Base-by-base conservation (phyloP, 2,329 filamentous ascomycete species). In the Xylariomycetidae sp. region DNA sequence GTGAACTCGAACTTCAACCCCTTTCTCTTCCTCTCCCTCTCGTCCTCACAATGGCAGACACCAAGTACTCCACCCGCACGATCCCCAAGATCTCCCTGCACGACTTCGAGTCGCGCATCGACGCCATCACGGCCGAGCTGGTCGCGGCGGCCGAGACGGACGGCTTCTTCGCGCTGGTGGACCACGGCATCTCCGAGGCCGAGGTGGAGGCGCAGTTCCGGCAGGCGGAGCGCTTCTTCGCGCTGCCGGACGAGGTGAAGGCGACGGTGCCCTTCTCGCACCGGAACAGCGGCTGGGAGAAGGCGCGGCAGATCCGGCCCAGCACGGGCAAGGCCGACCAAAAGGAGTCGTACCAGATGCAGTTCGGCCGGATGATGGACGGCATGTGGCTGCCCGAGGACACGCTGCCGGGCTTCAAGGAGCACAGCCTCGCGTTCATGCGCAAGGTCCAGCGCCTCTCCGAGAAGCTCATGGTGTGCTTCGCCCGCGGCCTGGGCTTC, bases 281-380 rank as follows among this genome's bases (percentile, higher is more conserved):
- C 9, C 62, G 67, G 38, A 80, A 81, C 42, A 69, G 71, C 2
- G 77, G 77, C 6, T 80, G 76, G 74, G 76, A 80, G 58, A 73
- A 73, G 51, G 68, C 65, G 40, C 62, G 67, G 6, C 76, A 80
- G 46, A 58, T 80, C 27, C 66, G 76, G 10, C 75, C 75, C 1
- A 77, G 71, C 3, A 81, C 77, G 1, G 76, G 77, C 9, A 59
- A 62, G 2, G 63, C 70, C 2, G 77, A 82, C 52, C 66, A 64
- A 31, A 81, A 80, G 46, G 77, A 81, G 53, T 75, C 69, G 9
- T 77, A 80, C 48, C 76, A 80, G 51, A 59, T 81, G 53, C 76
- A 81, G 48, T 79, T 76, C 41, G 73, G 76, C n/a, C 59, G 61
- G 31, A 67, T 65, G 36, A 72, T 75, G 66, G 52, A 64, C 10